Percentiles rank a stretch among this genome's conserved stretches.
phyloP scores from a whole-genome alignment of 2,329 filamentous ascomycete species.

The Colletotrichum karsti region DNA sequence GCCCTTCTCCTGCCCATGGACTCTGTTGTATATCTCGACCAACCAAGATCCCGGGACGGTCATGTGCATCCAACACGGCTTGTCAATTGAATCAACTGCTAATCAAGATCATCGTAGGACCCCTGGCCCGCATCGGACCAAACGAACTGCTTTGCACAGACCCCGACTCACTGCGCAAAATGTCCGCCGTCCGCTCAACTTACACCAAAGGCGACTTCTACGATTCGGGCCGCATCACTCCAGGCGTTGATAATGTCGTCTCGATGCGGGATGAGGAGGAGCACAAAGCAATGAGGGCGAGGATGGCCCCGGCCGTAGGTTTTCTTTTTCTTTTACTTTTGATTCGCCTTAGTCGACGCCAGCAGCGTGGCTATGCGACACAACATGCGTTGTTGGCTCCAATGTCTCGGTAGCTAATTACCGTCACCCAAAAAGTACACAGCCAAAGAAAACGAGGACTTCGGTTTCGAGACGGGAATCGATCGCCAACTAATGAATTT shows the following conservation, averaged over 20 bases:
- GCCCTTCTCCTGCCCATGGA: not conserved
- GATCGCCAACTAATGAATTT: conserved; percentile 49
- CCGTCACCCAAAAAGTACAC: conserved; percentile 49
- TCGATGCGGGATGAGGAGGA: conserved; percentile 43
- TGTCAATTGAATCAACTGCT: conserved; percentile 28
- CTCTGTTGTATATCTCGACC: too few relatives aligned
- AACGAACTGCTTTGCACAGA: conserved; percentile 51
- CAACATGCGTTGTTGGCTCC: too few relatives aligned
- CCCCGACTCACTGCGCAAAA: conserved; percentile 39
- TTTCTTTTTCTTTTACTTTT: not conserved
- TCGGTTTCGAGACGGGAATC: conserved; percentile 49
- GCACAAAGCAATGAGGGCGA: conserved; percentile 48
- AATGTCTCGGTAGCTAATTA: not conserved
- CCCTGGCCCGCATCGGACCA: conserved; percentile 51
- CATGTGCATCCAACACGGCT: not conserved
- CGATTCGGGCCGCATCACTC: conserved; percentile 45
- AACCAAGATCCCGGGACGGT: not conserved
- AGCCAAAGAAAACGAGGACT: conserved; percentile 56
- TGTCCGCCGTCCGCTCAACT: conserved; percentile 44
- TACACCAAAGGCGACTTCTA: conserved; percentile 47
- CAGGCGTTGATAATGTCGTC: conserved; percentile 44
- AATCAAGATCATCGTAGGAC: conserved; percentile 32
- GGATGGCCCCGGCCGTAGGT: conserved; percentile 53
- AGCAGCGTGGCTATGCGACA: not conserved
- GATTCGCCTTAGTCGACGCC: not conserved